Evolutionary conservation across 257 asterid genomes (phyloP).

Genomic region (Fraxinus americana): DNA sequence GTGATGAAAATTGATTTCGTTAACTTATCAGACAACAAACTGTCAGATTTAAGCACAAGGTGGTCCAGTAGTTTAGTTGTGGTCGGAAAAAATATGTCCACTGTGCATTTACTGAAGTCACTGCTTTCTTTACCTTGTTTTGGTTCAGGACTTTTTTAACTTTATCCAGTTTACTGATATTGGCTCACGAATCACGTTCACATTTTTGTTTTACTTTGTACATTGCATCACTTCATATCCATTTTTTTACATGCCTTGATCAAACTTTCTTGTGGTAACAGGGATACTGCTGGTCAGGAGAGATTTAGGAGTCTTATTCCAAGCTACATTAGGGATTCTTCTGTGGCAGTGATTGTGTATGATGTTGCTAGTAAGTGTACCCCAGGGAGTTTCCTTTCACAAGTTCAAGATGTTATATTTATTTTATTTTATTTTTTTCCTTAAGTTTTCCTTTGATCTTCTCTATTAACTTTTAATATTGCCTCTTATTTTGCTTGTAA

Average conservation of each 20-base stretch:
- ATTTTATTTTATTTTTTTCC: too few relatives aligned
- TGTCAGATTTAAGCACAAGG: neutral
- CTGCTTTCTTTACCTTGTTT: neutral
- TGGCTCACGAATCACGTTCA: neutral
- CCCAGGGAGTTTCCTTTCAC: neutral
- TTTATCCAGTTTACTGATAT: neutral
- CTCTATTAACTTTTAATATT: neutral
- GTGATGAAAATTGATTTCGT: neutral
- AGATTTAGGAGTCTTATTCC: conserved; percentile 63
- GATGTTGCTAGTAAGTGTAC: conserved; percentile 55
- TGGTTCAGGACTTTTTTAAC: neutral
- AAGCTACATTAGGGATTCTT: conserved; percentile 62
- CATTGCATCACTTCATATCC: neutral
- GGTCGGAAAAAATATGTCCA: too few relatives aligned
- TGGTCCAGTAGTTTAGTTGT: neutral
- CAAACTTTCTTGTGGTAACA: conserved; percentile 4
- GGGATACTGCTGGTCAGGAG: conserved; percentile 72
- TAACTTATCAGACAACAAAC: neutral
- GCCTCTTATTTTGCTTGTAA: too few relatives aligned
- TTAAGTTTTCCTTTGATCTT: neutral
- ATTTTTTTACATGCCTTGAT: neutral
- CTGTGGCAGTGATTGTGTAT: conserved; percentile 56
- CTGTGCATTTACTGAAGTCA: neutral
- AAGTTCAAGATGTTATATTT: neutral
- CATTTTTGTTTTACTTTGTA: neutral